Percentiles rank a stretch among this genome's conserved stretches.
phyloP scores from a whole-genome alignment of 345 rosid genomes.

The Hevea brasiliensis region DNA sequence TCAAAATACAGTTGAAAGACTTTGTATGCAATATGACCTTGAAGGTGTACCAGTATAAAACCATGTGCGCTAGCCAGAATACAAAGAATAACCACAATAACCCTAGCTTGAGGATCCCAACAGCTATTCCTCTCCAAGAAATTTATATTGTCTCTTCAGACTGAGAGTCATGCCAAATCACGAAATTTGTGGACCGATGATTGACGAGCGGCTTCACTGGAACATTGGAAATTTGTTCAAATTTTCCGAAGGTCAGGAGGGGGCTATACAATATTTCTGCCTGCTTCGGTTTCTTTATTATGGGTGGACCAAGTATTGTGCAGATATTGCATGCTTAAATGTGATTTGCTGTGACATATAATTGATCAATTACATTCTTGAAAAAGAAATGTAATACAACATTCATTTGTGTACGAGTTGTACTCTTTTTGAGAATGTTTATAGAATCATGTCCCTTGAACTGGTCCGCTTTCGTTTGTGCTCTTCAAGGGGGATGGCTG shows the following conservation, averaged over 20 bases:
- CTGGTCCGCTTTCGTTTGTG: too few species aligned
- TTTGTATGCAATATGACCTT: conserved; percentile 66
- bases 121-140: not conserved
- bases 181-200: not conserved
- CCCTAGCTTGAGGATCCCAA: not conserved
- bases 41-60: conserved; percentile 25
- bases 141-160: not conserved
- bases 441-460: too few species aligned
- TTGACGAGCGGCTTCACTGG: not conserved
- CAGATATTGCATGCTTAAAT: too few species aligned
- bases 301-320: not conserved
- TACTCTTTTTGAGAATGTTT: too few species aligned
- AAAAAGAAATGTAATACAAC: too few species aligned
- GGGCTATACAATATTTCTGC: not conserved
- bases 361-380: too few species aligned
- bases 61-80: not conserved
- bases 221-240: not conserved
- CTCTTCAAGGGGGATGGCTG: too few species aligned
- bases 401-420: too few species aligned
- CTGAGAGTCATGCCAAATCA: not conserved
- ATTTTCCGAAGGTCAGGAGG: not conserved
- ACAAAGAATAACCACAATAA: not conserved
- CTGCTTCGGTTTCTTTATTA: not conserved
- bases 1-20: conserved; percentile 63
- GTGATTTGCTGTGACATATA: too few species aligned